These are phyloP conservation scores for Coleophoma cylindrospora DNA, from an alignment of 2,329 filamentous ascomycete species.

Conservation along the genomic window DNA sequence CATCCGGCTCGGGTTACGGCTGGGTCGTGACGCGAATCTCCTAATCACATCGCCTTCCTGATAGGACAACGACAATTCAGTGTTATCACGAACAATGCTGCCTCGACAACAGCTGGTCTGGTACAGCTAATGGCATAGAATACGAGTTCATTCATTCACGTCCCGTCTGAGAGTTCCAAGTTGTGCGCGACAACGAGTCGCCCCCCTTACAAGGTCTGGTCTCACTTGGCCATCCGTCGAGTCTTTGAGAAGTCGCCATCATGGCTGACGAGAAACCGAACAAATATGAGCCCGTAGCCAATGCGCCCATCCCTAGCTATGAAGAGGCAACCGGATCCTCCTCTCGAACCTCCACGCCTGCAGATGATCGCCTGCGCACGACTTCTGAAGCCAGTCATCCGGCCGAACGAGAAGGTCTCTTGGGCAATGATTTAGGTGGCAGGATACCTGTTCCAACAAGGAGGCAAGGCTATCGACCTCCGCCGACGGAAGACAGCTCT, in stretches of 20 bases:
- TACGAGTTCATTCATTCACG: background rate
- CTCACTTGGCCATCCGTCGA: background rate
- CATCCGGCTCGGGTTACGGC: background rate
- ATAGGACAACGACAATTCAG: conserved; percentile 9
- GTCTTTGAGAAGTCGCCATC: conserved; percentile 1
- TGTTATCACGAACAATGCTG: conserved; percentile 12
- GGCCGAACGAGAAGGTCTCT: conserved; percentile 72
- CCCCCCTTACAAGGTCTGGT: background rate
- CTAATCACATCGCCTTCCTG: conserved; percentile 3
- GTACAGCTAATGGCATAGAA: conserved; percentile 4
- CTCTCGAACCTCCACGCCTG: conserved; percentile 57
- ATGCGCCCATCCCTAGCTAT: conserved; percentile 63
- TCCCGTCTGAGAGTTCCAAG: background rate
- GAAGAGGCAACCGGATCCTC: conserved; percentile 69
- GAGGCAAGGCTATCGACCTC: conserved; percentile 64
- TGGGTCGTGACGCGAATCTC: conserved; percentile 1
- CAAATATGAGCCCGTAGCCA: conserved; percentile 56
- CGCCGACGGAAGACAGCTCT: conserved; percentile 73
- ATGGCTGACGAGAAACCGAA: conserved; percentile 47
- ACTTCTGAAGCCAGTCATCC: conserved; percentile 62
- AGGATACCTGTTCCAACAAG: conserved; percentile 34
- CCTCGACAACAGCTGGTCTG: conserved; percentile 21
- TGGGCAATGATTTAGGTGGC: conserved; percentile 46
- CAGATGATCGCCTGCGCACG: conserved; percentile 54
- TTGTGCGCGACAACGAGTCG: background rate